Conservation (phyloP, 768 basidiomycete species). For the Saitozyma podzolica region DNA sequence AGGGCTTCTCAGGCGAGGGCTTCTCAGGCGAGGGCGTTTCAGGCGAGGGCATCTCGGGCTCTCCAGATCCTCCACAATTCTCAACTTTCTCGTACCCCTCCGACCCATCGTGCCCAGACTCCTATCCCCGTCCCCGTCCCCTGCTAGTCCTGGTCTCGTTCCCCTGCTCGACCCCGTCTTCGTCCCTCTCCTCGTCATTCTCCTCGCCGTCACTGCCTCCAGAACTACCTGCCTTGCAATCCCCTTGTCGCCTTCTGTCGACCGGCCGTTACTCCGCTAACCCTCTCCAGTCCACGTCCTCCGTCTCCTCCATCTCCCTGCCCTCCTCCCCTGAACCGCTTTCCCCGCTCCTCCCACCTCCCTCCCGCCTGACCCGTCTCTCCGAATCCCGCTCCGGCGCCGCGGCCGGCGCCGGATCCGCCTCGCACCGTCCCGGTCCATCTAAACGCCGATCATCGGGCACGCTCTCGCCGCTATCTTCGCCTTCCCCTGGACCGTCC, state of each 20-base stretch:
- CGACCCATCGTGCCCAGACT: too few relatives aligned
- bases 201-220: background rate
- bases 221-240: conserved; percentile 1
- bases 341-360: too few relatives aligned
- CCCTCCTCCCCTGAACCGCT: too few relatives aligned
- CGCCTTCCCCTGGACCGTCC: background rate
- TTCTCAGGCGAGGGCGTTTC: too few relatives aligned
- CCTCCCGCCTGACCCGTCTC: background rate
- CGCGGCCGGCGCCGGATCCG: background rate
- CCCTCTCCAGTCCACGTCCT: conserved; percentile 7
- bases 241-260: background rate
- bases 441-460: background rate
- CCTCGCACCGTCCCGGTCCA: background rate
- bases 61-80: too few relatives aligned
- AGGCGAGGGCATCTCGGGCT: too few relatives aligned
- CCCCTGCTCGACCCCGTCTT: too few relatives aligned
- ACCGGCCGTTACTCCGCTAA: background rate
- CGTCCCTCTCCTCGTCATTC: background rate
- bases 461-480: background rate
- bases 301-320: background rate
- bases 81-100: too few relatives aligned
- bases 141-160: too few relatives aligned
- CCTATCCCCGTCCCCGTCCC: too few relatives aligned
- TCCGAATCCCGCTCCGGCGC: background rate
- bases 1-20: too few relatives aligned